These are phyloP conservation scores for Eimeria sp. DNA, from an alignment of 169 alveolate species.

Conservation along the genomic window DNA sequence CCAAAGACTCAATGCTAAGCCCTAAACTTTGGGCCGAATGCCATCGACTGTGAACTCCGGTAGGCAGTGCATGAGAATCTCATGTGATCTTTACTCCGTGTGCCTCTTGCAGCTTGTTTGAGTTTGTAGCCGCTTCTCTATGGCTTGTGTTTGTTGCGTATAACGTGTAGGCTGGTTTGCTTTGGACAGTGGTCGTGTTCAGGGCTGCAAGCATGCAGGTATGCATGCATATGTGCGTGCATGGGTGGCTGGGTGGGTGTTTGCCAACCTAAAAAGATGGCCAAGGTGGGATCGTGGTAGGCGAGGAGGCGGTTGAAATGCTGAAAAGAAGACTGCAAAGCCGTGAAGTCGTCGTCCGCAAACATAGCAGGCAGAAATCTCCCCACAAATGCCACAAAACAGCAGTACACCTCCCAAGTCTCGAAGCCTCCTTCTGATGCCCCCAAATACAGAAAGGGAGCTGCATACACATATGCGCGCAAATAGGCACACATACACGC, in stretches of 20 bases:
- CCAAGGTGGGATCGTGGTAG: slow-evolving; percentile 88
- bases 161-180: no score
- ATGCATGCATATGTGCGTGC: not conserved
- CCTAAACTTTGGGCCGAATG: no score
- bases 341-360: slow-evolving; percentile 87
- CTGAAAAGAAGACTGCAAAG: slow-evolving; percentile 87
- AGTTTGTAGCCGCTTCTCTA: not conserved
- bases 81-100: no score
- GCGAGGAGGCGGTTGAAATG: slow-evolving; percentile 86
- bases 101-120: not conserved
- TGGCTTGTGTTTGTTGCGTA: not conserved
- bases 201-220: not conserved
- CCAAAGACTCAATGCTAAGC: not conserved
- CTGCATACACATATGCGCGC: slow-evolving; percentile 66
- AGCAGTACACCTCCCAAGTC: slow-evolving; percentile 82
- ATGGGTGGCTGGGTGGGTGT: not conserved
- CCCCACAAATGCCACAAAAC: slow-evolving; percentile 85
- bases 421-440: slow-evolving; percentile 80
- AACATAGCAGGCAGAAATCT: slow-evolving; percentile 86
- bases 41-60: no score
- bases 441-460: slow-evolving; percentile 85
- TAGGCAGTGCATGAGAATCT: not conserved
- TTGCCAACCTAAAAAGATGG: slow-evolving; percentile 84
- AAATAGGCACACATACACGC: no score
- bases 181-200: no score